phyloP scores from a whole-genome alignment of 805 yeast genomes.

The Kodamaea kaohsiungensis region DNA sequence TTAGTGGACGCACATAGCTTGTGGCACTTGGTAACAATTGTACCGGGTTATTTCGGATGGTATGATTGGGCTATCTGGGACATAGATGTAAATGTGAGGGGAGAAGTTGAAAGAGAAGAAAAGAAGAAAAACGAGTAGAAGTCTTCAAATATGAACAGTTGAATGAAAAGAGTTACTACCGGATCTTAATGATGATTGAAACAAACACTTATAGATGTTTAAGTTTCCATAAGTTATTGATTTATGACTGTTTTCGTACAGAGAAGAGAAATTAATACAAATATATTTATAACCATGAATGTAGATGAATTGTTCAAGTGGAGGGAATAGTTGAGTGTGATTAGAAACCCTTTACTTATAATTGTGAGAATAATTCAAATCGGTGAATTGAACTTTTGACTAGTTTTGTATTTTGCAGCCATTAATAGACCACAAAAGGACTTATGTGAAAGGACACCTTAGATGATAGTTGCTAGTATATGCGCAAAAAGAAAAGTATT shows the following conservation, averaged over 20 bases:
- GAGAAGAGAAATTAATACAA: too few species aligned
- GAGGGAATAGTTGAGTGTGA: too few species aligned
- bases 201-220: neutral
- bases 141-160: neutral
- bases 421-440: neutral
- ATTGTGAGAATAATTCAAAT: too few species aligned
- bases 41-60: slow-evolving; percentile 42
- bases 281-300: too few species aligned
- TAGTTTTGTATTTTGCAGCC: neutral
- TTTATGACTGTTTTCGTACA: neutral
- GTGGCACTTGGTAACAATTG: slow-evolving; percentile 89
- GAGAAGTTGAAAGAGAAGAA: slow-evolving; percentile 2
- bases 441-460: neutral
- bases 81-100: slow-evolving; percentile 31
- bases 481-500: neutral
- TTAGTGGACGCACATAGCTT: slow-evolving; percentile 88
- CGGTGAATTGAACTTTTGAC: too few species aligned
- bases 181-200: neutral
- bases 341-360: too few species aligned
- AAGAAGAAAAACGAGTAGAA: slow-evolving; percentile 4
- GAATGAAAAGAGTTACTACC: too few species aligned
- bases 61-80: slow-evolving; percentile 50
- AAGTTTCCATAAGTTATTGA: neutral
- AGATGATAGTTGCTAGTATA: neutral
- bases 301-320: too few species aligned